Base-by-base conservation (phyloP, 2,329 filamentous ascomycete genomes). In the Aspergillus piperis region DNA sequence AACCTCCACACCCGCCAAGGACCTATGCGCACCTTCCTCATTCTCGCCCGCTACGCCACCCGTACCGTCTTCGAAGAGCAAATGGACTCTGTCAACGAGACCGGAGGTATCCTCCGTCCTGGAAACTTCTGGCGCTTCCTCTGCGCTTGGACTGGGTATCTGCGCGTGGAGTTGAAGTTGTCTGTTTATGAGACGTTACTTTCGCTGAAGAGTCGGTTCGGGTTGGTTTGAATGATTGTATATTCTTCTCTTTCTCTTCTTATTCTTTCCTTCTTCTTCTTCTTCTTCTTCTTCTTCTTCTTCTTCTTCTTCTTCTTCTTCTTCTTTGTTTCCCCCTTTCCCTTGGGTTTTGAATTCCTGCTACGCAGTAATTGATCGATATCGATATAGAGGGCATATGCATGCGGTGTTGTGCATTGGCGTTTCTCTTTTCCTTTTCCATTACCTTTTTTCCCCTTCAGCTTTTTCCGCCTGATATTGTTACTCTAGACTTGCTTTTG, bases 31-130 rank as follows among this genome's bases (percentile, higher is more conserved):
- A 85, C 83, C 3, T 88, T 89, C 70, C 78, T 89, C 63, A 88
- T 89, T 60, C 82, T 89, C 25, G 86, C 86, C 5, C 81, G 82
- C 38, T 88, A 88, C 69, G 86, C 86, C 17, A 85, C 84, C 15
- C 79, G 84, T 47, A 84, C 83, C 8, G 85, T 89, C 13, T 88
- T 85, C 68, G 81, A 87, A 61, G 86, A 88, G 70, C 78, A 84
- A 61, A 73, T 86, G 61, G 85, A 88, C 58, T 60, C 64, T 15
- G 77, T 83, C 54, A 68, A 73, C 3, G 75, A 84, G 42, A 70
- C 69, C 1, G 82, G 83, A 3, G 83, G 82, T 58, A 59, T 85
- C 0, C 66, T 86, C 7, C 81, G 80, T 73, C 83, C 83, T 3
- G 58, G 68, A 8, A 88, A 86, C 63, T 70, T 86, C 42, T 67